Base-by-base conservation (phyloP, 495 filamentous ascomycete genomes). In the Chaetomium tenue region DNA sequence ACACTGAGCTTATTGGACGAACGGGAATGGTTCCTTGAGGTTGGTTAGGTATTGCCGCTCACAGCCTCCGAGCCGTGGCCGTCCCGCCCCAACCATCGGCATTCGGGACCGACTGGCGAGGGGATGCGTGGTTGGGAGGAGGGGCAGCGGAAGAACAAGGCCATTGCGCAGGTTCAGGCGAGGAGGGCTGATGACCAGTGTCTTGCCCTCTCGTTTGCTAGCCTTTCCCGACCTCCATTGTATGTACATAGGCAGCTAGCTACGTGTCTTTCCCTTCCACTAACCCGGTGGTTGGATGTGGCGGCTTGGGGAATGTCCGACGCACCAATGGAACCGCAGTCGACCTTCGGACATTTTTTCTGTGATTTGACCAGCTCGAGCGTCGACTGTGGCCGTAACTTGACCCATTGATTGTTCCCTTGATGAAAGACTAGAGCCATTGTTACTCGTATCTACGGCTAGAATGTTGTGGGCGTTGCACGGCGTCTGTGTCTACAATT, bases 231-330 rank as follows among this genome's bases (percentile, higher is more conserved):
- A 42, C 3, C 20, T 26, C 42, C 12, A 30, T 30, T 30, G 28
- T 37, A 12, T 12, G 11, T 37, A 37, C 33, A 5, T 12, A 7
- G 9, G 33, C 9, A 12, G 5, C 3, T 33, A 7, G 22, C 9
- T 15, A n/a, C n/a, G 28, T 33, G 28, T 61, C 58, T 59, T 51
- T 46, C 28, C 53, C 37, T 15, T 23, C 53, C 53, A 30, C 30
- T 20, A 18, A n/a, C n/a, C 46, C 15, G 46, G 18, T 5, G 20
- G 0, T 58, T 62, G 58, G 59, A 55, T 25, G 61, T 67, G 42
- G 63, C 26, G 57, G 33, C 2, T 39, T 73, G 71, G 71, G 71
- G 71, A 69, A 73, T 69, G 69, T 73, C 71, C 71, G 71, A 47
- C 25, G 50, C 57, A 40, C 64, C 66, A 69, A 30, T 30, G 28